Evolutionary conservation across 768 basidiomycete species (phyloP), one percentile per base, ranked within the genome.

Genomic region (Antrodiella citrinella): DNA sequence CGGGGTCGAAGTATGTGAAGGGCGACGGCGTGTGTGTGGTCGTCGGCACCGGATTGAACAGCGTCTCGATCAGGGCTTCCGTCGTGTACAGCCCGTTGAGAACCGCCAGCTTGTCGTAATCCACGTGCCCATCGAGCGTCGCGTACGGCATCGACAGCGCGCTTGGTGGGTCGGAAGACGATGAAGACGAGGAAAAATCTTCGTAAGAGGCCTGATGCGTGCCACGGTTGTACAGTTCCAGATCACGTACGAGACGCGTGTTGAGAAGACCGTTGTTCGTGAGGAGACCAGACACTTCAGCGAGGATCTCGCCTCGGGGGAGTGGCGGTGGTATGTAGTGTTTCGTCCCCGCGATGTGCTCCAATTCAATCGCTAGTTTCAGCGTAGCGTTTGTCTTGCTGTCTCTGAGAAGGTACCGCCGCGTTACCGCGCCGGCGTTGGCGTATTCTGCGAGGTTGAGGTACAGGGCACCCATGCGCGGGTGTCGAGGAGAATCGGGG

Each of bases 361-460:
- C 75, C 49, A 82, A 67, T 56, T 75, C 72, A 26, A 86, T 72
- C 3, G 82, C 78, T 7, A 89, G 69, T 78, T 84, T 84, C 44
- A 91, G 70, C 4, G 81, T 84, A 1, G 88, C 86, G 56, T 91
- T 91, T 35, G 81, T 86, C 66, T 85, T 87, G 57, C 83, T 86
- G 57, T 86, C 77, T 44, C 78, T 71, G 4, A 89, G 66, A 4
- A 88, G 71, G 64, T 87, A 86, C 4, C 78, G 71, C 15, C 88
- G 72, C 9, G 79, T 78, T 21, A 87, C 73, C 9, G 63, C 57
- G 26, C 81, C 77, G 1, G 67, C 77, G 44, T 75, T 72, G 12
- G 80, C 82, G 57, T 88, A 91, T 59, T 89, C 82, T 0, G 88
- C 81, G 1, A 91, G 72, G 59, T 91, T 84, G 51, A 91, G 72